Base-by-base conservation (phyloP, 139 green algal species). In the Chlamydomonas asymmetrica region DNA sequence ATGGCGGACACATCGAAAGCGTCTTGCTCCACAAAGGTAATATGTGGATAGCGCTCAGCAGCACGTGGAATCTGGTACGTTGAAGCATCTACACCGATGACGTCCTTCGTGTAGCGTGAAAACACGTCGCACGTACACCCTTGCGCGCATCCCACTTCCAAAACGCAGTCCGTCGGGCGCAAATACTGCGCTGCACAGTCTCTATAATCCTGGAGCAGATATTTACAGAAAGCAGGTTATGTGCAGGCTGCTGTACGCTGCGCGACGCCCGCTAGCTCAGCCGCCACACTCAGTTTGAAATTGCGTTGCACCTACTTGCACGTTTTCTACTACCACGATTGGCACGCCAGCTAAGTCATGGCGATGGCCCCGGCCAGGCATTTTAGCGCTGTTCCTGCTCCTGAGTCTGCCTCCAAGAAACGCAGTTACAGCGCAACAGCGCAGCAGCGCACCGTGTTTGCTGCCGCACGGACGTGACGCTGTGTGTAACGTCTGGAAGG, bases 101-200 rank as follows among this genome's bases (percentile, higher is more conserved):
- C 73, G 45, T 79, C 49, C 2, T 20, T 45, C 0, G 73, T 62
- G 32, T 79, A 32, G 27, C 59, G 10, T 4, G 48, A 25, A 22
- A 79, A 59, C 0, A 63, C 61, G 3, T 18, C 32, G 5, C 62
- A 72, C 0, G 73, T 73, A 49, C 48, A 72, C 0, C 73, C 73
- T 27, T 79, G 61, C 13, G 73, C 73, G 27, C 34, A 45, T 23
- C 73, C 73, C 27, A 67, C 35, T 35, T 79, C 73, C 2, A 79
- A 31, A 2, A 52, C 37, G 2, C 60, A 35, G 18, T 79, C 73
- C 0, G 59, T 54, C 5, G 2, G 3, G n/a, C 22, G 59, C 0
- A 79, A 13, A 18, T 73, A 65, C 4, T 66, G 6, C 3, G 45
- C 13, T 6, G 43, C 49, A n/a, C 45, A 63, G 16, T 63, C 61